These are phyloP conservation scores for Hanseniaspora jakobsenii DNA, from an alignment of 805 yeast species.

Conservation along the genomic window DNA sequence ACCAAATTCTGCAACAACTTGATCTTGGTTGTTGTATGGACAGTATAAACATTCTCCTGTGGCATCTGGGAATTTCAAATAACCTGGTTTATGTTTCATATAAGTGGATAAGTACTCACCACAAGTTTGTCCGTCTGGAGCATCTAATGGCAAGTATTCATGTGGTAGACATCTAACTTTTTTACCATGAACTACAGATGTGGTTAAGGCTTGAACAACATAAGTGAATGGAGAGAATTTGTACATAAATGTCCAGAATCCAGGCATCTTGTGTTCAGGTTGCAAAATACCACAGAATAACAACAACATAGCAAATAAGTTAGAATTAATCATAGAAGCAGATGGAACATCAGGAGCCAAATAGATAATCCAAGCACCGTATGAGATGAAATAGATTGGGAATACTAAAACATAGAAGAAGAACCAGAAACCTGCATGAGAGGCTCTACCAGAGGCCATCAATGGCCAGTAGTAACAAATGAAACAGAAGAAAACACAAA, in stretches of 20 bases:
- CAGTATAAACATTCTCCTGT: slow-evolving; percentile 54
- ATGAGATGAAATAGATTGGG: slow-evolving; percentile 39
- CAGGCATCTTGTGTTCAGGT: slow-evolving; percentile 34
- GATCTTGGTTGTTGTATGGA: slow-evolving; percentile 43
- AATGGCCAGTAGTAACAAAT: slow-evolving; percentile 41
- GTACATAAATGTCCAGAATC: slow-evolving; percentile 40
- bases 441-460: slow-evolving; percentile 33
- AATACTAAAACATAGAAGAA: slow-evolving; percentile 38
- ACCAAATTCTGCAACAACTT: slow-evolving; percentile 38
- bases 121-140: slow-evolving; percentile 41
- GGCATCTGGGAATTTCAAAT: slow-evolving; percentile 33
- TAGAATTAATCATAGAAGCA: slow-evolving; percentile 33
- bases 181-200: slow-evolving; percentile 32
- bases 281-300: slow-evolving; percentile 44
- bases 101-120: slow-evolving; percentile 32
- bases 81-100: slow-evolving; percentile 33
- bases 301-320: slow-evolving; percentile 42
- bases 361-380: slow-evolving; percentile 43
- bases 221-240: slow-evolving; percentile 38
- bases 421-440: slow-evolving; percentile 43
- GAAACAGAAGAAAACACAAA: slow-evolving; percentile 34
- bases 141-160: slow-evolving; percentile 32
- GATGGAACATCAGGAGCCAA: slow-evolving; percentile 35
- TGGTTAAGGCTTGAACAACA: slow-evolving; percentile 34
- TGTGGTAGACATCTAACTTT: slow-evolving; percentile 28